Base-by-base conservation (phyloP, 805 yeast genomes). In the Metschnikowia peoriensis region DNA sequence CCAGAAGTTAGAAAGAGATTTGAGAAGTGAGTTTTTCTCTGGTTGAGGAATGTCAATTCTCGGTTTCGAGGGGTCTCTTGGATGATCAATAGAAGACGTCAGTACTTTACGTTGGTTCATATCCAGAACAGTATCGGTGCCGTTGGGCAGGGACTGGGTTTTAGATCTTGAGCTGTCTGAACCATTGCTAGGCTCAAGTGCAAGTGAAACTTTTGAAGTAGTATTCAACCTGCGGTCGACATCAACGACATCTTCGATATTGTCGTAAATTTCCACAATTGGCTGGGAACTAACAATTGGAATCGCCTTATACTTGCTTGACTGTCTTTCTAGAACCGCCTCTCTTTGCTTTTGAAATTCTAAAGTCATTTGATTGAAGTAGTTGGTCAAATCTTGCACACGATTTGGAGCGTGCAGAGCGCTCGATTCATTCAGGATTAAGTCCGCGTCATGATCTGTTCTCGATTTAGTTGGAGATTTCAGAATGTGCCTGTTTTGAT, bases 331-430 rank as follows among this genome's bases (percentile, higher is more conserved):
- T 14, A 59, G 53, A 53, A 90, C 79, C 64, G 93, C 97, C 57
- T 89, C 96, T 63, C 98, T 82, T 63, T 92, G 96, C 58, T 83
- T 77, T 63, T 89, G 96, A 65, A 93, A 92, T 65, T 94, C 97
- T 57, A 89, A 83, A 61, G 89, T 93, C 69, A 86, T 81, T 51
- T 84, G 83, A 65, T 88, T 87, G 71, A 84, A 84, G 64, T 81
- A 84, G 53, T 72, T 81, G 0, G 92, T 86, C 49, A 88, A 64
- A 55, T 85, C 83, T 51, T 82, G 78, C 0, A 88, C 96, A 47
- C 70, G 71, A 44, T 53, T 57, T 50, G 62, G 61, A 12, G 47
- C 51, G 16, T 68, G 27, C 16, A 41, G 46, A 39, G 60, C 43
- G 16, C 27, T 16, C 28, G 44, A 7, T 14, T 48, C 55, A 9